phyloP scores from a whole-genome alignment of 108 stramenopile species.

The Fragilariopsis cylindrus region DNA sequence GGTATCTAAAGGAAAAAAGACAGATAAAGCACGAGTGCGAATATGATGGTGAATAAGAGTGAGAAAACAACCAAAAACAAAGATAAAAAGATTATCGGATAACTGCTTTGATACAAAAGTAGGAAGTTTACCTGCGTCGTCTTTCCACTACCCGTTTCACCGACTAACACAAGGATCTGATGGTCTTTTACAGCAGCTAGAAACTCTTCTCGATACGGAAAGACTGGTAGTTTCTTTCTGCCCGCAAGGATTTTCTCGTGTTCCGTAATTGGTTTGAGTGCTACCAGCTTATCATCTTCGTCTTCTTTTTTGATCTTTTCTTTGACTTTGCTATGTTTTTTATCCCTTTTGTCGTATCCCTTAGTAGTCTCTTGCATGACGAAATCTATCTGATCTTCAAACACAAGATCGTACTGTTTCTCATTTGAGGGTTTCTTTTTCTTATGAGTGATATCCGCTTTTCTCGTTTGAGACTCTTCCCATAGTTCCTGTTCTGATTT shows the following conservation, averaged over 20 bases:
- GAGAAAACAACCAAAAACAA: too few species aligned
- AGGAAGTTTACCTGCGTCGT: conserved; percentile 72
- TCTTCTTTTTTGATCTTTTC: conserved; percentile 45
- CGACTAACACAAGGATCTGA: conserved; percentile 91
- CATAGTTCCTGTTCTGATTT: conserved; percentile 97
- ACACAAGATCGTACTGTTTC: conserved; percentile 92
- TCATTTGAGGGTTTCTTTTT: conserved; percentile 28
- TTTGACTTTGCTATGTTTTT: conserved; percentile 24
- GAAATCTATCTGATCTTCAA: conserved; percentile 97
- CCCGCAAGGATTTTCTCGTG: conserved; percentile 91
- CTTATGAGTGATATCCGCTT: conserved; percentile 47
- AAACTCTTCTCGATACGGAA: conserved; percentile 92
- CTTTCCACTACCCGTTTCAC: conserved; percentile 88
- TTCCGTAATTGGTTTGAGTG: conserved; percentile 52
- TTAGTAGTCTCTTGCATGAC: conserved; percentile 85
- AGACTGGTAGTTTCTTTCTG: conserved; percentile 94
- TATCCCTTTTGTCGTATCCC: conserved; percentile 74
- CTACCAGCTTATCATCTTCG: conserved; percentile 16
- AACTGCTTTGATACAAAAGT: not conserved
- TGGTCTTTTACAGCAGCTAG: conserved; percentile 89
- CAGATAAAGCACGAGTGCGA: not conserved
- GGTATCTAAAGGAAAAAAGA: conserved; percentile 44
- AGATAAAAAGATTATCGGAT: conserved; percentile 18
- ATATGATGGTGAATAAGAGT: not conserved
- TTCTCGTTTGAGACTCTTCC: conserved; percentile 94